Percentiles rank a stretch among this genome's conserved stretches.
phyloP scores from a whole-genome alignment of 345 rosid genomes.

The Arabidopsis thaliana region TAIR10.1 NC_003070.9:15744001-15744500 shows the following conservation, averaged over 20 bases:
- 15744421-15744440: no score
- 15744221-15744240: background rate
- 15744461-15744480: background rate
- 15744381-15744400: no score
- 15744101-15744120: background rate
- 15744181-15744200: slow-evolving; percentile 4
- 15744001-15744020: no score
- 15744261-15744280: background rate
- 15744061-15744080: no score
- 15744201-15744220: background rate
- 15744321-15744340: background rate
- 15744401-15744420: no score
- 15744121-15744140: background rate
- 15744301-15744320: background rate
- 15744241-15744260: background rate
- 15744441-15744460: background rate
- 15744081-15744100: no score
- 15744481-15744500: background rate
- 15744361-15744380: no score
- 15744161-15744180: background rate
- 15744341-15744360: no score
- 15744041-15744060: no score
- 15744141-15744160: background rate
- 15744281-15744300: background rate
- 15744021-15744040: no score